Conservation (phyloP, 78 protist genomes). For the Creolimax fragrantissima region DNA sequence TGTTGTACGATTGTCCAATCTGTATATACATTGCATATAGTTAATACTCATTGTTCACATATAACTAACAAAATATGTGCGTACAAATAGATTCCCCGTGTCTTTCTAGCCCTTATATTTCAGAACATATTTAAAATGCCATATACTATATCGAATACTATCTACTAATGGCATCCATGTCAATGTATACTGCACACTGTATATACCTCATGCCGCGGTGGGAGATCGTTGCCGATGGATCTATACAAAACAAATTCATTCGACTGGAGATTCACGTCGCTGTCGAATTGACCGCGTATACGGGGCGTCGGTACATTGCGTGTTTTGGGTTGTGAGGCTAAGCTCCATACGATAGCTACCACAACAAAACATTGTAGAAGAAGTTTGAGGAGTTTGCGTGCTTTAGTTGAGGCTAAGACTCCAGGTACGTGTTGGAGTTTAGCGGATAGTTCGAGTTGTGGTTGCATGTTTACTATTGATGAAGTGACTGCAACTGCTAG, state of each 20-base stretch:
- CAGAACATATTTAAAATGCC: too few relatives aligned
- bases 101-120: too few relatives aligned
- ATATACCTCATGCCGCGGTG: slow-evolving; percentile 23
- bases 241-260: slow-evolving; percentile 7
- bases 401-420: neutral
- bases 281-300: neutral
- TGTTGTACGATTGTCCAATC: slow-evolving; percentile 19
- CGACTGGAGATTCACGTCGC: neutral
- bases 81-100: too few relatives aligned
- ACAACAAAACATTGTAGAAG: neutral
- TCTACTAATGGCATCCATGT: too few relatives aligned
- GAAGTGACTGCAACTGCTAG: too few relatives aligned
- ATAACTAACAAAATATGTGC: too few relatives aligned
- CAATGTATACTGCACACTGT: too few relatives aligned
- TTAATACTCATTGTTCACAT: too few relatives aligned
- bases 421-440: neutral
- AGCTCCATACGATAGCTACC: neutral
- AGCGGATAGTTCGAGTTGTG: neutral
- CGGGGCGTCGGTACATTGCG: neutral
- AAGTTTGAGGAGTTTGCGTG: neutral
- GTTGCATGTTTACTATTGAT: neutral
- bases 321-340: neutral
- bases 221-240: slow-evolving; percentile 29
- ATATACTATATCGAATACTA: too few relatives aligned
- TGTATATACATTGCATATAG: too few relatives aligned